Conservation (phyloP, 2,329 filamentous ascomycete species). For the Exophiala sideris region DNA sequence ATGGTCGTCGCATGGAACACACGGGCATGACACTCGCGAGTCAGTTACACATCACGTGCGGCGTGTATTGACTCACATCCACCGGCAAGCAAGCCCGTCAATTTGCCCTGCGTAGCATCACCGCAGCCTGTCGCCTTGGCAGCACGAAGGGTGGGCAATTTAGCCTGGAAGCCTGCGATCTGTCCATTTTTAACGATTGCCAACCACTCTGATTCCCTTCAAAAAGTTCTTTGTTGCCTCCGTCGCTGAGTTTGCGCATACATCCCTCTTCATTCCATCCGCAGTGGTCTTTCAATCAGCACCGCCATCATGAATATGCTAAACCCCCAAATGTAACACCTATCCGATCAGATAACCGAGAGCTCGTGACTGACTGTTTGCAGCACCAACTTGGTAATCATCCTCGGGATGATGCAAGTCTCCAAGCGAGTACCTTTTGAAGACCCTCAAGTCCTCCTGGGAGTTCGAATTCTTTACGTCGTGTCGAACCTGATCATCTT, state of each 20-base stretch:
- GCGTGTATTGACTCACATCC: too few species aligned
- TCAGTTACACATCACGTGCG: too few species aligned
- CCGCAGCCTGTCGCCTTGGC: background rate
- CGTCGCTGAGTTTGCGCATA: background rate
- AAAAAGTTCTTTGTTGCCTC: background rate
- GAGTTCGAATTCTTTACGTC: conserved; percentile 63
- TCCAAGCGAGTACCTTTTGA: conserved; percentile 95
- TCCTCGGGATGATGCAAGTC: conserved; percentile 97
- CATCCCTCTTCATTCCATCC: background rate
- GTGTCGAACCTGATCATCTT: conserved; percentile 79
- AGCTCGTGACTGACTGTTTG: conserved; percentile 28
- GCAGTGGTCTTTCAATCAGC: background rate
- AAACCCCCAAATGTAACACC: conserved; percentile 17
- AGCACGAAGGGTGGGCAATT: background rate
- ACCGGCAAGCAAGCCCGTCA: too few species aligned
- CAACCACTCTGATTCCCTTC: background rate
- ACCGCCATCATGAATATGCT: conserved; percentile 15
- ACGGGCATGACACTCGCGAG: too few species aligned
- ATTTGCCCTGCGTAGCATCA: too few species aligned
- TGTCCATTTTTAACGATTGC: conserved; percentile 7
- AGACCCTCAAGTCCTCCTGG: conserved; percentile 67
- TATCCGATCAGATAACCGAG: background rate
- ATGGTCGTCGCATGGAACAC: too few species aligned
- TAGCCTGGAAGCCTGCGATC: conserved; percentile 7
- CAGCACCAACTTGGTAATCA: conserved; percentile 90